A percentile compares a stretch with the other conserved stretches of the same genome.
These are phyloP conservation scores for Pholiota molesta DNA, from an alignment of 768 basidiomycete species.

Conservation along the genomic window DNA sequence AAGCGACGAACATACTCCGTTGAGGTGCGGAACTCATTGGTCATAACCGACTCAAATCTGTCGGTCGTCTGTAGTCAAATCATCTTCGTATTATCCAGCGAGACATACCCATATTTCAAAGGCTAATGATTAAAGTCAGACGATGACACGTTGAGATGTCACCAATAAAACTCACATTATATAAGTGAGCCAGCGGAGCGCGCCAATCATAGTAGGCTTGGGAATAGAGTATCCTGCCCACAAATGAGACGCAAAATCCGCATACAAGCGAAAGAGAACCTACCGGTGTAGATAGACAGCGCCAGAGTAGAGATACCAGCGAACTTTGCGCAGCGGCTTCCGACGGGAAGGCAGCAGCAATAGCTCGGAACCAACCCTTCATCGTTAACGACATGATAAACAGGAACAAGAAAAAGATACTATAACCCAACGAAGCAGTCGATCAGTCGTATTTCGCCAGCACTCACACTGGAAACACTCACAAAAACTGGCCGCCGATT, in stretches of 20 bases:
- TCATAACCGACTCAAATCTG: conserved; percentile 64
- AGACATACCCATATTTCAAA: conserved; percentile 18
- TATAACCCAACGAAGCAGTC: conserved; percentile 47
- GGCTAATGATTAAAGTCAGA: conserved; percentile 26
- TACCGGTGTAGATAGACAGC: conserved; percentile 35
- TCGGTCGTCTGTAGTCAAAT: not conserved
- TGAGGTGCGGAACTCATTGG: conserved; percentile 82
- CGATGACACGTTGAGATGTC: not conserved
- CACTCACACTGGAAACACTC: conserved; percentile 29
- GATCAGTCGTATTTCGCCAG: conserved; percentile 4
- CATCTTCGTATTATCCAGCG: not conserved
- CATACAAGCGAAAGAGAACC: not conserved
- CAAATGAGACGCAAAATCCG: conserved; percentile 24
- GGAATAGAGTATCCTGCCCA: conserved; percentile 45
- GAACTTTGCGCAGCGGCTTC: conserved; percentile 68
- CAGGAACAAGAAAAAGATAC: conserved; percentile 61
- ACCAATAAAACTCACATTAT: conserved; percentile 22
- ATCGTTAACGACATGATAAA: conserved; percentile 63
- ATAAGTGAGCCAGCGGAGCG: conserved; percentile 67
- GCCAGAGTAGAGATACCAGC: conserved; percentile 44
- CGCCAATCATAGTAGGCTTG: conserved; percentile 65
- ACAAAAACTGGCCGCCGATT: conserved; percentile 65
- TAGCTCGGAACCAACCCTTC: conserved; percentile 76
- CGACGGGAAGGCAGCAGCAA: conserved; percentile 62
- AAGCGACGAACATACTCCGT: conserved; percentile 60